A percentile compares a stretch with the other conserved stretches of the same genome.
phyloP scores from a whole-genome alignment of 768 basidiomycete species.

The Tephrocybe sp. region DNA sequence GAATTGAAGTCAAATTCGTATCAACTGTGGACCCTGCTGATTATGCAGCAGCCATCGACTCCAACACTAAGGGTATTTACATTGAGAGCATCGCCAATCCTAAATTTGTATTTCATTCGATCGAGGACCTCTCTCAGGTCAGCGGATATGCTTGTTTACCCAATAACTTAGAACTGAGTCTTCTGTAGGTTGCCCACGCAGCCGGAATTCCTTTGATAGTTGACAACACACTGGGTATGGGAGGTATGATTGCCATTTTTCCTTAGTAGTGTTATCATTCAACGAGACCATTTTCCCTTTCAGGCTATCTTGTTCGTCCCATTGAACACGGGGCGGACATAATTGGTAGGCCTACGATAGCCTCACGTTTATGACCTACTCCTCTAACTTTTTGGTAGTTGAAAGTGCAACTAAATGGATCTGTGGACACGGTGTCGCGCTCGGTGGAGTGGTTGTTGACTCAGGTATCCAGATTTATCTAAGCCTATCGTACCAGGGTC shows the following conservation, averaged over 20 bases:
- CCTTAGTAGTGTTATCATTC: background rate
- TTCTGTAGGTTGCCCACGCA: conserved; percentile 44
- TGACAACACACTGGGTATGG: conserved; percentile 29
- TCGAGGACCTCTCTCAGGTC: conserved; percentile 50
- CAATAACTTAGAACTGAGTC: background rate
- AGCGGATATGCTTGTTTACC: background rate
- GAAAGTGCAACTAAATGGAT: conserved; percentile 7
- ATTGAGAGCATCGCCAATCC: conserved; percentile 60
- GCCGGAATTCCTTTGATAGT: conserved; percentile 39
- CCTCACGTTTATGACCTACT: background rate
- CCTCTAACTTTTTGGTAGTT: background rate
- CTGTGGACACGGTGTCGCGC: conserved; percentile 2
- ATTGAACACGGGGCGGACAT: conserved; percentile 65
- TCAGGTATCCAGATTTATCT: background rate
- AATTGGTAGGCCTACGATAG: background rate
- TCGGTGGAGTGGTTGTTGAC: conserved; percentile 3
- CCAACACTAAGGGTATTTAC: conserved; percentile 53
- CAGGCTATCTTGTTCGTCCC: conserved; percentile 60
- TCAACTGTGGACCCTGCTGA: background rate
- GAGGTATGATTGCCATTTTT: conserved; percentile 26
- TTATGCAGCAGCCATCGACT: conserved; percentile 42
- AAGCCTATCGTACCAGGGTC: background rate
- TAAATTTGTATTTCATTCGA: conserved; percentile 43
- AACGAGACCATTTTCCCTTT: background rate
- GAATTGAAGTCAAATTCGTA: conserved; percentile 50